Conservation (phyloP, 768 basidiomycete genomes). For the Suillus weaverae region DNA sequence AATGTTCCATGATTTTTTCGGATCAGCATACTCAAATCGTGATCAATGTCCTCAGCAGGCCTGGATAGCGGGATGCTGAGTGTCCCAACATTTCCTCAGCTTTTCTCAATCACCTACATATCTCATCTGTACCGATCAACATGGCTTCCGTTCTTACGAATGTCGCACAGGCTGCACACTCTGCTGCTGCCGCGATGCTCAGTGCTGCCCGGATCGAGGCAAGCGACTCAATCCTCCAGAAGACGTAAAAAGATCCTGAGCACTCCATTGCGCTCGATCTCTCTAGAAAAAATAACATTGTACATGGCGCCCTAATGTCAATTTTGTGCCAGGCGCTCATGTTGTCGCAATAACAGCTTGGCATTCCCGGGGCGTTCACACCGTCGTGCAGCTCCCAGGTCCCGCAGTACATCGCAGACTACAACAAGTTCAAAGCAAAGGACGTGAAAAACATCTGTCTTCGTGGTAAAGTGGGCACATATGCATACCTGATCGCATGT, state of each 20-base stretch:
- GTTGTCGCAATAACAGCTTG: conserved; percentile 43
- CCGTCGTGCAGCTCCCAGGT: conserved; percentile 68
- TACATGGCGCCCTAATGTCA: conserved; percentile 30
- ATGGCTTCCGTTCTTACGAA: conserved; percentile 51
- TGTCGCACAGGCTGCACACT: conserved; percentile 55
- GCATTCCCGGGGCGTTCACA: conserved; percentile 78
- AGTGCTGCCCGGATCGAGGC: conserved; percentile 42
- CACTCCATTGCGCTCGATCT: conserved; percentile 43
- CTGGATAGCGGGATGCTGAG: neutral
- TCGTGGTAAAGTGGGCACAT: conserved; percentile 52
- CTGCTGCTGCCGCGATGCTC: conserved; percentile 51
- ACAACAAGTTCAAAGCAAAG: conserved; percentile 72
- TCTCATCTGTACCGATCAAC: neutral
- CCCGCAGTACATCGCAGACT: conserved; percentile 62
- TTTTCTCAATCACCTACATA: neutral
- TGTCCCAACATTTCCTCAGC: neutral
- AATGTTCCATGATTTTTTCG: no score
- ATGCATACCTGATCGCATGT: neutral
- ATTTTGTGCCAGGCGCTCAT: neutral
- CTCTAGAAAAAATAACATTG: conserved; percentile 63
- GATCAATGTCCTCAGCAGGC: no score
- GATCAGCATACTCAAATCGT: no score
- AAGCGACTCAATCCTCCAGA: conserved; percentile 45
- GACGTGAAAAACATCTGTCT: conserved; percentile 71
- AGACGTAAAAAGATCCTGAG: conserved; percentile 55